A percentile compares a stretch with the other conserved stretches of the same genome.
Evolutionary conservation across 495 filamentous ascomycete genomes (phyloP).

Genomic region (Pyrenula massariospora): DNA sequence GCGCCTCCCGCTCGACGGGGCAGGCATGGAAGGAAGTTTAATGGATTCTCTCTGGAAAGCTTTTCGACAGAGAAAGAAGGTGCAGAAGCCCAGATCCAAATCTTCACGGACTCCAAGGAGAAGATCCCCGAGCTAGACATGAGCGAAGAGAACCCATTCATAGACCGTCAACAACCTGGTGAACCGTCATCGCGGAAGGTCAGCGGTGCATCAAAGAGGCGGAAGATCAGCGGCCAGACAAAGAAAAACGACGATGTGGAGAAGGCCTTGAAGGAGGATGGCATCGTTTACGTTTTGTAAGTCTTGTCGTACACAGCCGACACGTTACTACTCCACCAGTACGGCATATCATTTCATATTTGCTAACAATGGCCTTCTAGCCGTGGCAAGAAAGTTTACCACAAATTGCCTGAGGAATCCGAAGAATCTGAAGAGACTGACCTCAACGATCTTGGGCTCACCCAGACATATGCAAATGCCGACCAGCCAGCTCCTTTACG

Average conservation of each 20-base stretch:
- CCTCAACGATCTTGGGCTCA: slow-evolving; percentile 34
- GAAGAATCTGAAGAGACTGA: slow-evolving; percentile 34
- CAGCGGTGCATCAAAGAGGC: slow-evolving; percentile 26
- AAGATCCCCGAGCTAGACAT: slow-evolving; percentile 62
- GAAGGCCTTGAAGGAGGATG: slow-evolving; percentile 50
- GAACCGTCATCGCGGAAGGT: slow-evolving; percentile 19
- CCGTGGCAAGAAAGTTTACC: not conserved
- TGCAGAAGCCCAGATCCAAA: slow-evolving; percentile 47
- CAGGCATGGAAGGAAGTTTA: slow-evolving; percentile 42
- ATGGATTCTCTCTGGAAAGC: slow-evolving; percentile 58
- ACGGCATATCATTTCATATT: slow-evolving; percentile 6
- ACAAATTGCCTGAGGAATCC: slow-evolving; percentile 32
- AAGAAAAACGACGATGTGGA: slow-evolving; percentile 45
- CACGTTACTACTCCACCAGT: slow-evolving; percentile 3
- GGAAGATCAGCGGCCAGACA: slow-evolving; percentile 24
- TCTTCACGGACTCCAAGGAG: slow-evolving; percentile 85
- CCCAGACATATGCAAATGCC: slow-evolving; percentile 17
- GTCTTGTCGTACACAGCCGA: slow-evolving; percentile 21
- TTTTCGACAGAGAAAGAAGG: slow-evolving; percentile 42
- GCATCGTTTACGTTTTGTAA: slow-evolving; percentile 81
- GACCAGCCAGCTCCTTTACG: slow-evolving; percentile 21
- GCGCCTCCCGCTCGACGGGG: slow-evolving; percentile 48
- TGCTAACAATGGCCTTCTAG: not conserved
- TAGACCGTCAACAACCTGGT: slow-evolving; percentile 27
- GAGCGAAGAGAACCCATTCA: slow-evolving; percentile 64